Percentiles rank a stretch among this genome's conserved stretches.
Conservation (phyloP, 2,329 filamentous ascomycete species). For the Claviceps spartinae region DNA sequence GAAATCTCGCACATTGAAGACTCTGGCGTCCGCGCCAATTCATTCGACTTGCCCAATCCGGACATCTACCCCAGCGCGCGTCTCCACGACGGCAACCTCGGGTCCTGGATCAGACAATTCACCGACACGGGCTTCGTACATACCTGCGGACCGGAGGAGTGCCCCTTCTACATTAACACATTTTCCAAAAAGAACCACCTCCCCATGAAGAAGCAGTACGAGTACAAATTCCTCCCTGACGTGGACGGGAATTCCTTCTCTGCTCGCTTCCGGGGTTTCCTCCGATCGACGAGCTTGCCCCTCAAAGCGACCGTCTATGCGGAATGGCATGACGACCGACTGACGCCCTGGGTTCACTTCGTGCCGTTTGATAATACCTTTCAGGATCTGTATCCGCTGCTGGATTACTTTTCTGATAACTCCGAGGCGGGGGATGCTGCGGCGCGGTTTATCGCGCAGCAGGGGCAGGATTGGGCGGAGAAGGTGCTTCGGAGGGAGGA, state of each 20-base stretch:
- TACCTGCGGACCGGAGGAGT: conserved; percentile 24
- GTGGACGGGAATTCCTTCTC: conserved; percentile 57
- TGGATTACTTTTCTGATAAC: conserved; percentile 52
- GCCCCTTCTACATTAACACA: conserved; percentile 25
- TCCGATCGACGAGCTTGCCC: conserved; percentile 49
- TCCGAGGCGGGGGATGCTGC: conserved; percentile 32
- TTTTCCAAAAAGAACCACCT: conserved; percentile 19
- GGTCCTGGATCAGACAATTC: conserved; percentile 26
- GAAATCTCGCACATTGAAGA: conserved; percentile 35
- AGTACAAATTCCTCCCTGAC: conserved; percentile 54
- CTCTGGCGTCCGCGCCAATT: conserved; percentile 23
- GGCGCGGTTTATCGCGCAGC: conserved; percentile 46
- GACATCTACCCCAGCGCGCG: conserved; percentile 29
- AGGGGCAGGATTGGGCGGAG: conserved; percentile 47
- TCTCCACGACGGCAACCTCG: conserved; percentile 20
- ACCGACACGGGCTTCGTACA: conserved; percentile 32
- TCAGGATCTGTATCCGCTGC: conserved; percentile 49
- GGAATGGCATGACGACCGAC: conserved; percentile 61
- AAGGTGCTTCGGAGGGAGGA: conserved; percentile 49
- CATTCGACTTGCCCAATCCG: conserved; percentile 32
- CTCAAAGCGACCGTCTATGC: conserved; percentile 60
- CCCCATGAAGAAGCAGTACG: conserved; percentile 35
- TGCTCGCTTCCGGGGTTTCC: conserved; percentile 48
- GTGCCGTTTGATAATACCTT: conserved; percentile 58
- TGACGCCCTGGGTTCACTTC: conserved; percentile 60